Conservation (phyloP, 2,329 filamentous ascomycete genomes). For the Fusarium sp. region DNA sequence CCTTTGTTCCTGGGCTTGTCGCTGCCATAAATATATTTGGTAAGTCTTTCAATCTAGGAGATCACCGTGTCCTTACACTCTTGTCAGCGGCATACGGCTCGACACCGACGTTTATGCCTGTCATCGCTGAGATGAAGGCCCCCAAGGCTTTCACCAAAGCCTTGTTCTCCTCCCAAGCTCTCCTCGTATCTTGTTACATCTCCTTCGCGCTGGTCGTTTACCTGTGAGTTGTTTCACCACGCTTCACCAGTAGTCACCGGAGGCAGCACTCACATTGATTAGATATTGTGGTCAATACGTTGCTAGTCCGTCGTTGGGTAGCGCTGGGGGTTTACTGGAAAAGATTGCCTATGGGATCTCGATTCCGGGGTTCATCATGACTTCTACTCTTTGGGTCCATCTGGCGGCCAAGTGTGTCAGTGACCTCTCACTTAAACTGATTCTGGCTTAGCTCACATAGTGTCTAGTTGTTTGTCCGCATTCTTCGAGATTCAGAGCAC, state of each 20-base stretch:
- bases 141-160: constrained; percentile 35
- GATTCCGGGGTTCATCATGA: constrained; percentile 46
- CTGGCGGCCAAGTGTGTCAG: constrained; percentile 40
- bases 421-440: not conserved
- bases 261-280: constrained; percentile 3
- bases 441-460: not conserved
- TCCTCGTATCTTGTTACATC: constrained; percentile 32
- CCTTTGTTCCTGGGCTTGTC: constrained; percentile 44
- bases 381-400: constrained; percentile 46
- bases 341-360: constrained; percentile 46
- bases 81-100: constrained; percentile 38
- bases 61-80: not conserved
- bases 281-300: constrained; percentile 61
- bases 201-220: constrained; percentile 38
- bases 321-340: constrained; percentile 40
- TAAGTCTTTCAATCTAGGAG: constrained; percentile 9
- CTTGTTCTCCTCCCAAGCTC: constrained; percentile 35
- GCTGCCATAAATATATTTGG: constrained; percentile 47
- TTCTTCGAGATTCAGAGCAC: constrained; percentile 46
- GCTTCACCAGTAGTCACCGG: not conserved
- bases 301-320: constrained; percentile 60
- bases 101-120: constrained; percentile 45
- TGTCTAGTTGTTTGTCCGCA: constrained; percentile 44
- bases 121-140: constrained; percentile 44
- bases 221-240: constrained; percentile 11